These are phyloP conservation scores for Chaetomium fimeti DNA, from an alignment of 495 filamentous ascomycete genomes.

Conservation along the genomic window DNA sequence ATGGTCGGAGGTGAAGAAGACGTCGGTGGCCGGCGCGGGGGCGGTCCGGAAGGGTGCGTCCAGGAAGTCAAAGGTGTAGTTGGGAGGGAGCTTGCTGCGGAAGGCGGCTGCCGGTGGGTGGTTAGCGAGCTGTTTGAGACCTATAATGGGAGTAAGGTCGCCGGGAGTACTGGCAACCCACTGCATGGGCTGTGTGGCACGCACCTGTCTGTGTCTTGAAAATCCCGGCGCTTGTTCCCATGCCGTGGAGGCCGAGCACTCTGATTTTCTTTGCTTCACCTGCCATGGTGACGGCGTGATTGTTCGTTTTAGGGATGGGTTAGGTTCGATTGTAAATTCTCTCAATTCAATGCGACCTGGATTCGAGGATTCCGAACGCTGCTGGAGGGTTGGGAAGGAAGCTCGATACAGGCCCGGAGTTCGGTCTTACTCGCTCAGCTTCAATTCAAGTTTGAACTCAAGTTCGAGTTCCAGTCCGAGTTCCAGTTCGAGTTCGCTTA, in stretches of 20 bases:
- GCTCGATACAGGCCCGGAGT: no score
- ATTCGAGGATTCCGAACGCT: neutral
- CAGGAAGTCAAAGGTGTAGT: constrained; percentile 55
- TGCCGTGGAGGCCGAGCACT: constrained; percentile 63
- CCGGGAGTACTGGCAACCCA: constrained; percentile 6
- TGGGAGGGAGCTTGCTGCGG: constrained; percentile 32
- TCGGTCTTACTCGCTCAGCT: no score
- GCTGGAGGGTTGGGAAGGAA: no score
- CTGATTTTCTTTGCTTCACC: constrained; percentile 42
- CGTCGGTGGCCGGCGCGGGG: constrained; percentile 54
- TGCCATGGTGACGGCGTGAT: neutral
- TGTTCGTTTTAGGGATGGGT: neutral
- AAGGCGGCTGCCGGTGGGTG: constrained; percentile 31
- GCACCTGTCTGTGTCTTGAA: constrained; percentile 60
- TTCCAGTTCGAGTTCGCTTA: no score
- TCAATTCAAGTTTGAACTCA: no score
- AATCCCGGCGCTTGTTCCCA: constrained; percentile 57
- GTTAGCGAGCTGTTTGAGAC: neutral
- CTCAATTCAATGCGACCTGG: neutral
- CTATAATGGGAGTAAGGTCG: neutral
- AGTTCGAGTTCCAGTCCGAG: no score
- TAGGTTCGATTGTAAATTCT: neutral
- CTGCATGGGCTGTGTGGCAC: constrained; percentile 17
- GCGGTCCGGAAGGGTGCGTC: constrained; percentile 48
- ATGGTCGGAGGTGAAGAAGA: constrained; percentile 52